Conservation (phyloP, 2,329 filamentous ascomycete species). For the Pyrenophora seminiperda region DNA sequence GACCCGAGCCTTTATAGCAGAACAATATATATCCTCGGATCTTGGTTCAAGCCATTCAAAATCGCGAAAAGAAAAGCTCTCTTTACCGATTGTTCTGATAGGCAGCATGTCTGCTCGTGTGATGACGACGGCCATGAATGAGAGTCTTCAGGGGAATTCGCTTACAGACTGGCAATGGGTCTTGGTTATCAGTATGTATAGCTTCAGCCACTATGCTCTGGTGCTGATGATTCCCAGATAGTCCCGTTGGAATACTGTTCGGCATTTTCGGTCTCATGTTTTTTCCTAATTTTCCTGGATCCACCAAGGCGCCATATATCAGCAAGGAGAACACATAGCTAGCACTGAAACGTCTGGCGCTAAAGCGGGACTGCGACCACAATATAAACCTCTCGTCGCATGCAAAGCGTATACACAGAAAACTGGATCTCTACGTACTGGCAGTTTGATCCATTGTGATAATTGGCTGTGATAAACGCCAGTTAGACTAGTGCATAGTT, state of each 20-base stretch:
- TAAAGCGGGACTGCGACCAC: conserved; percentile 32
- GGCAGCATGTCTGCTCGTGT: conserved; percentile 41
- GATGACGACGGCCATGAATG: conserved; percentile 43
- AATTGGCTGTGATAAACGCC: too few relatives aligned
- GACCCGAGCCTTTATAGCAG: conserved; percentile 38
- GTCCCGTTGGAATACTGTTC: conserved; percentile 38
- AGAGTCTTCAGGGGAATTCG: conserved; percentile 26
- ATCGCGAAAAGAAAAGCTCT: conserved; percentile 40
- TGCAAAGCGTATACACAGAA: conserved; percentile 26
- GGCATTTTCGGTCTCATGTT: conserved; percentile 36
- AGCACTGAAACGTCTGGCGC: conserved; percentile 33
- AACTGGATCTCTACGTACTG: conserved; percentile 48
- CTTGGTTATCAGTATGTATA: conserved; percentile 31
- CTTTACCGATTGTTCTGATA: conserved; percentile 38
- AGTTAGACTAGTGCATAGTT: too few relatives aligned
- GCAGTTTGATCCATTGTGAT: too few relatives aligned
- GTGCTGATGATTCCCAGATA: conserved; percentile 26
- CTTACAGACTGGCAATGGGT: conserved; percentile 40
- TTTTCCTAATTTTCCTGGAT: conserved; percentile 38
- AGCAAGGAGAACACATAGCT: conserved; percentile 34
- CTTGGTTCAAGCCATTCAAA: conserved; percentile 36
- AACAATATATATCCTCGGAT: conserved; percentile 39
- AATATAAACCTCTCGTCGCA: conserved; percentile 33
- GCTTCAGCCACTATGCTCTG: rapidly evolving
- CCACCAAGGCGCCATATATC: conserved; percentile 28